phyloP scores from a whole-genome alignment of 2,329 filamentous ascomycete species.

The Sporothrix protearum region DNA sequence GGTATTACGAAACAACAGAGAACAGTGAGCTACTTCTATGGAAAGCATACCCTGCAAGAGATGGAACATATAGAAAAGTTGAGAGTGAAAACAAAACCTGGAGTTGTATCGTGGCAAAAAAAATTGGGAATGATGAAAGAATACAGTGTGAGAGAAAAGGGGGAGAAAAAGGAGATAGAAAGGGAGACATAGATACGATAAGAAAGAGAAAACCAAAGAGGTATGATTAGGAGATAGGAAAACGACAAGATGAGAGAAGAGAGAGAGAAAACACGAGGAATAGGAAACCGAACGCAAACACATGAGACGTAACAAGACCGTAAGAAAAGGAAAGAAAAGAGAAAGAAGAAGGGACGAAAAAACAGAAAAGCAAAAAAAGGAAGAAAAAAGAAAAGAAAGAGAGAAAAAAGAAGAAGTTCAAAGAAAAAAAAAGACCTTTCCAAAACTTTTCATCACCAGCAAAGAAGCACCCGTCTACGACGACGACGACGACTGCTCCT shows the following conservation, averaged over 20 bases:
- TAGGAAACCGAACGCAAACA: neutral
- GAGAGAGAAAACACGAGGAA: neutral
- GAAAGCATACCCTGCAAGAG: neutral
- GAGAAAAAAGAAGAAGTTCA: neutral
- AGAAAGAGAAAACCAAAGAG: neutral
- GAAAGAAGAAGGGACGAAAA: neutral
- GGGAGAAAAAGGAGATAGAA: neutral
- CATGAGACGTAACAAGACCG: conserved; percentile 7
- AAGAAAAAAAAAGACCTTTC: neutral
- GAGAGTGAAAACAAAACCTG: neutral
- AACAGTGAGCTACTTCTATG: neutral
- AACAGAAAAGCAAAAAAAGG: neutral
- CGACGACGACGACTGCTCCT: neutral
- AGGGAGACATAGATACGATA: neutral
- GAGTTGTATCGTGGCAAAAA: neutral
- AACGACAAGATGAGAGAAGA: neutral
- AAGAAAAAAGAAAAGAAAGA: neutral
- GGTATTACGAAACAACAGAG: neutral
- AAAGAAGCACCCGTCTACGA: neutral
- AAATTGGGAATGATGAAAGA: neutral
- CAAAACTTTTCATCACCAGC: conserved; percentile 6
- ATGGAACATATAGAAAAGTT: neutral
- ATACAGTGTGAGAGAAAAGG: neutral
- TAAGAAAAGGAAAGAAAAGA: neutral
- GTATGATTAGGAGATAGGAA: neutral